Conservation (phyloP, 2,329 filamentous ascomycete species). For the Talaromyces sp. region DNA sequence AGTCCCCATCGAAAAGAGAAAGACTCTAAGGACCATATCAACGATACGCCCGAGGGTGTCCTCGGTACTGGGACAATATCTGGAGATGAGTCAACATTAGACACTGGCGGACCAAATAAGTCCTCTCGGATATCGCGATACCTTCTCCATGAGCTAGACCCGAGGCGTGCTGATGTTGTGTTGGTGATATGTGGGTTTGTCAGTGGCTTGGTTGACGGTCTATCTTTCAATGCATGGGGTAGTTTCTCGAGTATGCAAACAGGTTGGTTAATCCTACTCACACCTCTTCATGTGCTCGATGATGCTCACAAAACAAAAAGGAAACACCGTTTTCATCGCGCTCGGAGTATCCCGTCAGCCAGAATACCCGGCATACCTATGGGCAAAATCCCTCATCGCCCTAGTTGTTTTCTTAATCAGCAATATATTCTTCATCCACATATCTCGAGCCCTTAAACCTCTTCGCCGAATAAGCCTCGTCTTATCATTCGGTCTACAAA, state of each 20-base stretch:
- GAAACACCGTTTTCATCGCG: slow-evolving; percentile 49
- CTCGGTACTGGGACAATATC: background rate
- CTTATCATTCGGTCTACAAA: slow-evolving; percentile 44
- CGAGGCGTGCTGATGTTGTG: slow-evolving; percentile 30
- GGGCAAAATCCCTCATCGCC: slow-evolving; percentile 48
- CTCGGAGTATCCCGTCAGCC: slow-evolving; percentile 47
- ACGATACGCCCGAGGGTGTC: background rate
- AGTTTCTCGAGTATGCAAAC: slow-evolving; percentile 49
- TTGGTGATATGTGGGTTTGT: slow-evolving; percentile 43
- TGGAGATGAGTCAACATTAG: background rate
- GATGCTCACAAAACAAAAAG: slow-evolving; percentile 26
- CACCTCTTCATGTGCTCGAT: background rate
- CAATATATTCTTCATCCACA: slow-evolving; percentile 43
- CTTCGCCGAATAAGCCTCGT: slow-evolving; percentile 43
- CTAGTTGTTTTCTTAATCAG: slow-evolving; percentile 42
- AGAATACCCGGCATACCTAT: slow-evolving; percentile 42
- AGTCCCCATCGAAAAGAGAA: slow-evolving; percentile 1
- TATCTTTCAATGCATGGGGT: slow-evolving; percentile 47
- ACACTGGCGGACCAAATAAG: background rate
- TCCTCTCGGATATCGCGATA: slow-evolving; percentile 4
- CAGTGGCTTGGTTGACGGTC: slow-evolving; percentile 43
- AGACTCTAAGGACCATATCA: background rate
- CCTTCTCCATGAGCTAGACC: slow-evolving; percentile 23
- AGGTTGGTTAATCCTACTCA: slow-evolving; percentile 27
- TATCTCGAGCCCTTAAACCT: slow-evolving; percentile 34